Conservation (phyloP, 2,329 filamentous ascomycete species). For the Coniochaeta sp. region DNA sequence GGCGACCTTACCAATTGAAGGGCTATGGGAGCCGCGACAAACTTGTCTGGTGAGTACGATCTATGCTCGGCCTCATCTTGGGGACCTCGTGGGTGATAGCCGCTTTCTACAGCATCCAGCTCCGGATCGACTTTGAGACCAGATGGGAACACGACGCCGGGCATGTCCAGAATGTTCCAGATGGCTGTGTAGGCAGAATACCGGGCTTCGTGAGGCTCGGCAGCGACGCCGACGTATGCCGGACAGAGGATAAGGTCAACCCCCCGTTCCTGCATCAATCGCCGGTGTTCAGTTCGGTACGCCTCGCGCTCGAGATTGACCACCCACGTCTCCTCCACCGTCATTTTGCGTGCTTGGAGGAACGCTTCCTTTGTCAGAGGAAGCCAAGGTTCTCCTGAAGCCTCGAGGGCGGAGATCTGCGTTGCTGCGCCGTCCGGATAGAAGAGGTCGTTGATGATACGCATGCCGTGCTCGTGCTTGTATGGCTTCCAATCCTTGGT, state of each 20-base stretch:
- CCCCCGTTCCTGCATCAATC: slow-evolving; percentile 15
- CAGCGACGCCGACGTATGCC: slow-evolving; percentile 4
- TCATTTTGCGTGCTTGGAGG: slow-evolving; percentile 5
- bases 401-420: slow-evolving; percentile 4
- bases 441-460: slow-evolving; percentile 36
- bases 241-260: slow-evolving; percentile 16
- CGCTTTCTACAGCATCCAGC: slow-evolving; percentile 15
- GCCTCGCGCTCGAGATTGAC: background rate
- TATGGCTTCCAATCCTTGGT: slow-evolving; percentile 40
- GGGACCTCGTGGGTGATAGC: background rate
- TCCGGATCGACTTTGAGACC: background rate
- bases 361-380: background rate
- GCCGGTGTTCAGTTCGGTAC: background rate
- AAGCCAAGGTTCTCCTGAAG: slow-evolving; percentile 20
- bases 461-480: slow-evolving; percentile 27
- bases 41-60: background rate
- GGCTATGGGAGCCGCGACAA: background rate
- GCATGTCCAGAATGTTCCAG: background rate
- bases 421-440: slow-evolving; percentile 33
- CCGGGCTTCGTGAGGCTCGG: slow-evolving; percentile 7
- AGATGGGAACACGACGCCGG: slow-evolving; percentile 12
- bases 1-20: background rate
- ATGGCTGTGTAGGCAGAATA: background rate
- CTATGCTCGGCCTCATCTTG: background rate
- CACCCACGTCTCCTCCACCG: slow-evolving; percentile 8